Conservation (phyloP, 2,329 filamentous ascomycete genomes). For the Teratosphaeria destructans region DNA sequence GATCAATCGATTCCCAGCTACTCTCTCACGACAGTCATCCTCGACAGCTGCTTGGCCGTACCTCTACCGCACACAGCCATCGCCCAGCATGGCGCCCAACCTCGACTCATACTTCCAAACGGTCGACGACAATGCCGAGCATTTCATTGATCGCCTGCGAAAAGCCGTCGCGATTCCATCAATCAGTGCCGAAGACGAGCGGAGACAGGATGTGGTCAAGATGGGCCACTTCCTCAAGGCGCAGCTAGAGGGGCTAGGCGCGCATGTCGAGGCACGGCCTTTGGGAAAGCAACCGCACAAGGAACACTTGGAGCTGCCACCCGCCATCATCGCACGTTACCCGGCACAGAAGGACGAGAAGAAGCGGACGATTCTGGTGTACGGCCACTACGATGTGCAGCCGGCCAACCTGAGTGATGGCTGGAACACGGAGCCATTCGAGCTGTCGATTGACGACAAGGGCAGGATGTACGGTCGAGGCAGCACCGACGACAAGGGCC, state of each 20-base stretch:
- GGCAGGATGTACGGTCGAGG: constrained; percentile 94
- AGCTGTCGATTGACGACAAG: constrained; percentile 76
- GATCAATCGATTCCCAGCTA: neutral
- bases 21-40: neutral
- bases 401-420: constrained; percentile 87
- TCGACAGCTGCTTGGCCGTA: constrained; percentile 32
- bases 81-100: constrained; percentile 65
- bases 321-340: constrained; percentile 84
- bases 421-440: constrained; percentile 92
- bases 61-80: constrained; percentile 29
- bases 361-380: constrained; percentile 92
- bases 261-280: constrained; percentile 72
- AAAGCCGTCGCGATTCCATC: constrained; percentile 95
- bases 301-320: constrained; percentile 82
- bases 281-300: constrained; percentile 88
- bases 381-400: constrained; percentile 98
- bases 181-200: constrained; percentile 80
- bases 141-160: constrained; percentile 82
- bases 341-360: constrained; percentile 65
- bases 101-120: constrained; percentile 89
- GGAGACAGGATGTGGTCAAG: constrained; percentile 82
- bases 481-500: constrained; percentile 95
- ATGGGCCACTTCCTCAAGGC: constrained; percentile 87
- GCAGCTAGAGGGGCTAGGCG: constrained; percentile 75
- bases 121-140: constrained; percentile 67